These are phyloP conservation scores for Penicillium angulare DNA, from an alignment of 495 filamentous ascomycete genomes.

Conservation along the genomic window DNA sequence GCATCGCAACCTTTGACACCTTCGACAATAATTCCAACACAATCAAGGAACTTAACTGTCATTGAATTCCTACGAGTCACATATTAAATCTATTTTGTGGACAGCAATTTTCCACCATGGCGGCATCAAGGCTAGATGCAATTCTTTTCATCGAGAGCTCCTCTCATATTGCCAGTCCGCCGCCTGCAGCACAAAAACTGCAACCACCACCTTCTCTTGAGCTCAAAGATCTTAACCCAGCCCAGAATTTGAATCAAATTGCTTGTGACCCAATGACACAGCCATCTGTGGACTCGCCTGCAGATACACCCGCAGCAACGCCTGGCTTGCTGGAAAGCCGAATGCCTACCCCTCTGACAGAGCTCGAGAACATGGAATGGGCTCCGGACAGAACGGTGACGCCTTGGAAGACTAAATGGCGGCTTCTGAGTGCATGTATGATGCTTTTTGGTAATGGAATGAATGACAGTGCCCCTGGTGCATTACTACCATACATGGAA, in stretches of 20 bases:
- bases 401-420: slow-evolving; percentile 50
- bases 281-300: neutral
- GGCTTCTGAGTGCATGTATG: slow-evolving; percentile 34
- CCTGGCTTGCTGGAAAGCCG: slow-evolving; percentile 55
- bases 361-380: slow-evolving; percentile 57
- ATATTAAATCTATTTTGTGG: no score
- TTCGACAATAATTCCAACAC: no score
- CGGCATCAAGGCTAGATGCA: slow-evolving; percentile 24
- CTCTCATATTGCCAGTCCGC: slow-evolving; percentile 27
- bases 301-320: slow-evolving; percentile 16
- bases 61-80: no score
- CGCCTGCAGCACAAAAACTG: slow-evolving; percentile 29
- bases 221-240: slow-evolving; percentile 33
- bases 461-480: slow-evolving; percentile 65
- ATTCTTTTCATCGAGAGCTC: slow-evolving; percentile 37
- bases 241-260: slow-evolving; percentile 10
- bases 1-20: no score
- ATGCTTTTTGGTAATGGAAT: slow-evolving; percentile 57
- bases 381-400: slow-evolving; percentile 37
- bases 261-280: slow-evolving; percentile 10
- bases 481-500: slow-evolving; percentile 75
- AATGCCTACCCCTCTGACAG: slow-evolving; percentile 36
- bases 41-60: no score
- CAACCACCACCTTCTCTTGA: slow-evolving; percentile 28
- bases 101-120: slow-evolving; percentile 30